Evolutionary conservation across 345 rosid species (phyloP), one percentile per base, ranked within the genome.

Genomic region (Brassica carinata): DNA sequence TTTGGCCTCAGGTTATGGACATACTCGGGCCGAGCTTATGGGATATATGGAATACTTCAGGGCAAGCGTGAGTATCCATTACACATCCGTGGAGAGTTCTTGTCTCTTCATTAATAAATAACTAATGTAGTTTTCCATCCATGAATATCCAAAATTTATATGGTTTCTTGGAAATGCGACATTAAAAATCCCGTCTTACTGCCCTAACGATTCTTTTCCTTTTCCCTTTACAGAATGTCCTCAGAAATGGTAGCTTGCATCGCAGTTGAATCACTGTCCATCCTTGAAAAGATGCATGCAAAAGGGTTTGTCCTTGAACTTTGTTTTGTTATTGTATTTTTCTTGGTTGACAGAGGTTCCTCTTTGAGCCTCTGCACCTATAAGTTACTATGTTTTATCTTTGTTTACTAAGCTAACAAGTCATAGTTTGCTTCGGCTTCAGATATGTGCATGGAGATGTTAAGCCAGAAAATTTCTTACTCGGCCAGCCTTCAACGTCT

Each of bases 381-480:
- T 65, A 23, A 59, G 26, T 38, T 71, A 48, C 33, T 72, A 34
- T 71, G 45, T 79, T 23, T 66, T 30, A 72, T 69, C 59, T 64
- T 43, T 77, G 29, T 6, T 57, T 26, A 70, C 68, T 73, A 73
- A 67, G 53, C 69, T 73, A 73, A 77, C 76, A 11, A 34, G 67
- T 40, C 68, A 15, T 70, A 26, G 0, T 48, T 31, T 71, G 2
- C 45, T 75, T 75, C 10, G 77, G 84, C 85, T 57, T 45, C 82
- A 94, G 98, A 34, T 94, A 91, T 85, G 98, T 94, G 77, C 98
- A 94, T 73, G 98, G 98, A 76, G 98, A 94, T 84, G 97, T 94
- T 58, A 94, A 94, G 85, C 98, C 98, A 8, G 98, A 94, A 80
- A 92, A 92, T 79, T 94, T 94, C 85, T 84, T 94, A 77, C 95